Conservation (phyloP, 2,329 filamentous ascomycete species). For the Fusarium aywerte region DNA sequence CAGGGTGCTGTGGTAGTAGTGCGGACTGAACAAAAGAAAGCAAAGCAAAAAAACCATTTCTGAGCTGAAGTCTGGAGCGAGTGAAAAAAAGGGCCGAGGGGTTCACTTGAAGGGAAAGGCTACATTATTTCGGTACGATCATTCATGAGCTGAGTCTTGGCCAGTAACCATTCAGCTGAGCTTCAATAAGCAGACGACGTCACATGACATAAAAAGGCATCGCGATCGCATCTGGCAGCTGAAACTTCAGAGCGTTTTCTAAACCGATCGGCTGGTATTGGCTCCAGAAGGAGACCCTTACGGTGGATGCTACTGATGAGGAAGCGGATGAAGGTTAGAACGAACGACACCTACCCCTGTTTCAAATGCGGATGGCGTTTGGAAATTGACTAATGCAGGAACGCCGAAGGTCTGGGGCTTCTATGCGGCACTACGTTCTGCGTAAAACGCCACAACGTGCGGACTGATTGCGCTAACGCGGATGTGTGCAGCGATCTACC, state of each 20-base stretch:
- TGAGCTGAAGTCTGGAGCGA: conserved; percentile 9
- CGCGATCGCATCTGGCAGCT: conserved; percentile 18
- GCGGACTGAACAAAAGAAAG: background rate
- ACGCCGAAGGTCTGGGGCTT: conserved; percentile 43
- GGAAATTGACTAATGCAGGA: conserved; percentile 49
- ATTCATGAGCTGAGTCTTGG: conserved; percentile 3
- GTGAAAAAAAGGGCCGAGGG: conserved; percentile 18
- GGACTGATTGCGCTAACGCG: conserved; percentile 32
- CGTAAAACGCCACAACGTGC: conserved; percentile 44
- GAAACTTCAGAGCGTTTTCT: conserved; percentile 14
- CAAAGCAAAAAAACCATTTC: conserved; percentile 17
- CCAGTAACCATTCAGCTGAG: conserved; percentile 11
- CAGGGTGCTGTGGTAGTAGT: conserved; percentile 11
- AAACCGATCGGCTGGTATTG: conserved; percentile 16
- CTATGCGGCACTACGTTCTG: conserved; percentile 37
- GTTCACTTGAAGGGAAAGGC: conserved; percentile 1
- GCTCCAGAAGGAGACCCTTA: conserved; percentile 7
- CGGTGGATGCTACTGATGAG: conserved; percentile 22
- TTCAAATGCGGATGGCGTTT: conserved; percentile 43
- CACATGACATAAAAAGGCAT: conserved; percentile 35
- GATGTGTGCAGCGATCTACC: conserved; percentile 30
- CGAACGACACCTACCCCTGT: conserved; percentile 42
- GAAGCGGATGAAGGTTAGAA: conserved; percentile 29
- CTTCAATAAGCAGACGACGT: conserved; percentile 4
- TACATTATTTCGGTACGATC: background rate